A percentile compares a stretch with the other conserved stretches of the same genome.
Evolutionary conservation across 1,284 basidiomycete species (phyloP).

Genomic region (Coniferiporia sulphurascens): DNA sequence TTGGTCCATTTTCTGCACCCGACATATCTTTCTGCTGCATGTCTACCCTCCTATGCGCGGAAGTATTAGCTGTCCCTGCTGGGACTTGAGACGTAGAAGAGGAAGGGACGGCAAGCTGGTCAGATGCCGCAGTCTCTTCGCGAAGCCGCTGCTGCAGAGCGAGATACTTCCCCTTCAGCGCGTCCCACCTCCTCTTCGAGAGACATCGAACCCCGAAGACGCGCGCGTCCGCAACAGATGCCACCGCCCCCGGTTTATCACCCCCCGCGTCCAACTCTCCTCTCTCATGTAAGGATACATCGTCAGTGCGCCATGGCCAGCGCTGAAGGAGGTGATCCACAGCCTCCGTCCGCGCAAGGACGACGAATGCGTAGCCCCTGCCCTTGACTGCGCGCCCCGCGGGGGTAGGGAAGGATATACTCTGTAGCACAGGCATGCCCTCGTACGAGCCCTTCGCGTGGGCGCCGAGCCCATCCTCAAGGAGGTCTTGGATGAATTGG

Average conservation of each 20-base stretch:
- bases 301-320: conserved; percentile 56
- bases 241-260: conserved; percentile 16
- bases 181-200: conserved; percentile 54
- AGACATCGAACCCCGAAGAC: conserved; percentile 57
- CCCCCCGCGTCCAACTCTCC: not conserved
- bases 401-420: conserved; percentile 45
- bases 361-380: conserved; percentile 71
- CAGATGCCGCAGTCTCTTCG: conserved; percentile 36
- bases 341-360: conserved; percentile 38
- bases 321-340: conserved; percentile 36
- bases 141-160: conserved; percentile 48
- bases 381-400: conserved; percentile 37
- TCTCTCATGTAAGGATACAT: conserved; percentile 10
- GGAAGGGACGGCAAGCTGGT: conserved; percentile 21
- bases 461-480: conserved; percentile 25
- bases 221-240: conserved; percentile 33
- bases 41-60: not conserved
- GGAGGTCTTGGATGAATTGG: conserved; percentile 39
- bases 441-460: conserved; percentile 12
- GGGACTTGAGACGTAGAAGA: not conserved
- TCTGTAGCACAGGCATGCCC: conserved; percentile 37
- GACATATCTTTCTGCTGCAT: not conserved
- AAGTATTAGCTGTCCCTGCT: not conserved
- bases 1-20: not conserved
- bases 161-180: conserved; percentile 60